Evolutionary conservation across 2,329 filamentous ascomycete genomes (phyloP), one percentile per base, ranked within the genome.

Genomic region (Helminthosporium solani): DNA sequence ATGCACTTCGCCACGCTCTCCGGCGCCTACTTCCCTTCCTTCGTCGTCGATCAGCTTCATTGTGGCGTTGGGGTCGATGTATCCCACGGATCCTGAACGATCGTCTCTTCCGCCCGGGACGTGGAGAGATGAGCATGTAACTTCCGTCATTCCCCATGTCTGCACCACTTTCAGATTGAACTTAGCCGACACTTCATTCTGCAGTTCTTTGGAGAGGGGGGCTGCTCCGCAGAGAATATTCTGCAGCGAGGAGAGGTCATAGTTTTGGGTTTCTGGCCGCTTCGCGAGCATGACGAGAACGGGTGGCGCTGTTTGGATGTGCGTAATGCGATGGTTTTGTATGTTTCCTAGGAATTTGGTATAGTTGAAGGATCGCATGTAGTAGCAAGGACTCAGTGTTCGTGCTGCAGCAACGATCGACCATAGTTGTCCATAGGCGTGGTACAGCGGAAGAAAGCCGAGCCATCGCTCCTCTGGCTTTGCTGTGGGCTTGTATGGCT

Each of bases 401-500:
- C 64, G 64, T 2, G 63, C 54, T 2, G 70, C 67, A 1, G 59
- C 60, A n/a, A 67, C 62, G 46, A 73, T 64, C 33, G 68, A 70
- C 61, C 68, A 71, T 16, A 71, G 62, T 33, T 73, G 63, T 16
- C 67, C 68, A 53, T 78, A 80, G 3, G 66, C 67, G 47, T 73
- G 70, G 42, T 72, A 72, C 3, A 73, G 56, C 2, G 70, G 70
- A 5, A 73, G 57, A 39, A 72, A 71, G 1, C 81, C 69, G 12
- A 73, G 63, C 66, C 68, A 70, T 34, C 63, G 62, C 36, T 71
- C 65, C 33, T 50, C 45, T 1, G 53, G 58, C 15, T 57, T 52
- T 11, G 50, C 44, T 3, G 36, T 47, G 9, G 60, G 48, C 6
- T 31, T 48, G 43, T 54, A 64, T 46, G 62, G 42, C 49, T 63